Percentiles rank a stretch among this genome's conserved stretches.
These are phyloP conservation scores for Aspergillus nomiae DNA, from an alignment of 2,329 filamentous ascomycete species.

Conservation along the genomic window DNA sequence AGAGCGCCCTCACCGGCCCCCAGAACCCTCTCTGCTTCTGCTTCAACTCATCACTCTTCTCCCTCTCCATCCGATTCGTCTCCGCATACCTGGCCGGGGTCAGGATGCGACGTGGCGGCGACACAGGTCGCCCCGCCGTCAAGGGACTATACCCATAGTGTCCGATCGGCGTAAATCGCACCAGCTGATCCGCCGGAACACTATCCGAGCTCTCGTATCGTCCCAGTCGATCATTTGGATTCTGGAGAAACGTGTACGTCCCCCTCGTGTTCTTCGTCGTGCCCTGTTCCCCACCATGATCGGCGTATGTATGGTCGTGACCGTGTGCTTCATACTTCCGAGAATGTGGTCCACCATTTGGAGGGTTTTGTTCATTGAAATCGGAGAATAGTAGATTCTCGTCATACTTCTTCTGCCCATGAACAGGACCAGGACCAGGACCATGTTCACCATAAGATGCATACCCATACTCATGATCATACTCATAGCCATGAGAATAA, in stretches of 20 bases:
- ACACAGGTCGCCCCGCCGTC: not conserved
- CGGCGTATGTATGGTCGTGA: no score
- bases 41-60: not conserved
- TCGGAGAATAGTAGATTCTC: no score
- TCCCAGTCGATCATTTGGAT: not conserved
- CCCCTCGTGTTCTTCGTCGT: not conserved
- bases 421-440: no score
- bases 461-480: no score
- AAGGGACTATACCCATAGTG: constrained; percentile 13
- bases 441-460: no score
- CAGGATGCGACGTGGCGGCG: constrained; percentile 17
- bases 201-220: not conserved
- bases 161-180: constrained; percentile 10
- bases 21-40: not conserved
- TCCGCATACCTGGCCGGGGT: constrained; percentile 17
- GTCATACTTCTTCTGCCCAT: no score
- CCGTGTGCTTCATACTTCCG: no score
- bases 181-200: not conserved
- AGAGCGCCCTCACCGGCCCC: constrained; percentile 9
- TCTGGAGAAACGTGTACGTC: not conserved
- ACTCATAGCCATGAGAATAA: not conserved
- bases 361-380: no score
- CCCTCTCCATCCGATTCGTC: constrained; percentile 4
- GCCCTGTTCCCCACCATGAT: no score
- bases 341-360: no score